Conservation (phyloP, 208 protist species). For the Vickermania ingenoplastis region DNA sequence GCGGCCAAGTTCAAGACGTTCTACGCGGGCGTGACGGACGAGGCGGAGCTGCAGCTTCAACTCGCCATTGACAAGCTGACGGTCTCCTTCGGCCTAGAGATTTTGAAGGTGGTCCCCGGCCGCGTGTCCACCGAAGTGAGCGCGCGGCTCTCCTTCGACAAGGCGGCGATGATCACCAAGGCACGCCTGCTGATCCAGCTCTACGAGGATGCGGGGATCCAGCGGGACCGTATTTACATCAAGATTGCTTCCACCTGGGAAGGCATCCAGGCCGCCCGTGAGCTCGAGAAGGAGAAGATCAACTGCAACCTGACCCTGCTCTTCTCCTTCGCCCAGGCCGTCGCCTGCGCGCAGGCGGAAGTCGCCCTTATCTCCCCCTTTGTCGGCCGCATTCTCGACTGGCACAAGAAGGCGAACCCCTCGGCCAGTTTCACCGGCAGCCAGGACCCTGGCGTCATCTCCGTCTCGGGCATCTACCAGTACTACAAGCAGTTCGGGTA, state of each 20-base stretch:
- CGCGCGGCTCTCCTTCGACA: slow-evolving; percentile 95
- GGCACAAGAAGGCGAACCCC: slow-evolving; percentile 78
- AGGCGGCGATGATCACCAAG: too few species aligned
- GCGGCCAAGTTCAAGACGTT: too few species aligned
- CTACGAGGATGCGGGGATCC: slow-evolving; percentile 92
- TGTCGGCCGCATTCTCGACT: slow-evolving; percentile 96
- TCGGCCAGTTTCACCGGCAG: slow-evolving; percentile 52
- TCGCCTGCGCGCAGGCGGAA: slow-evolving; percentile 89
- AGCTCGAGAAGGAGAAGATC: slow-evolving; percentile 94
- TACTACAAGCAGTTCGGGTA: slow-evolving; percentile 97
- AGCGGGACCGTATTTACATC: slow-evolving; percentile 90
- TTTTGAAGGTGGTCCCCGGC: too few species aligned
- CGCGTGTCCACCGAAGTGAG: slow-evolving; percentile 97
- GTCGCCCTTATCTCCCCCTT: slow-evolving; percentile 96
- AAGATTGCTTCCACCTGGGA: slow-evolving; percentile 98
- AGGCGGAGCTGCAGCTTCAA: slow-evolving; percentile 43
- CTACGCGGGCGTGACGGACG: slow-evolving; percentile 19
- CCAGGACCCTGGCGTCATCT: too few species aligned
- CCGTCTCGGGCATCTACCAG: slow-evolving; percentile 93
- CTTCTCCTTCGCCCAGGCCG: slow-evolving; percentile 90
- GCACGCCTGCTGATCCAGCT: slow-evolving; percentile 84
- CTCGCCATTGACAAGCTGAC: slow-evolving; percentile 84
- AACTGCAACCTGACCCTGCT: slow-evolving; percentile 96
- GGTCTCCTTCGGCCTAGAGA: slow-evolving; percentile 95
- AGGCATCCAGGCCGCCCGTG: slow-evolving; percentile 89